A percentile compares a stretch with the other conserved stretches of the same genome.
These are phyloP conservation scores for Paraphaeosphaeria minitans DNA, from an alignment of 2,329 filamentous ascomycete genomes.

Conservation along the genomic window DNA sequence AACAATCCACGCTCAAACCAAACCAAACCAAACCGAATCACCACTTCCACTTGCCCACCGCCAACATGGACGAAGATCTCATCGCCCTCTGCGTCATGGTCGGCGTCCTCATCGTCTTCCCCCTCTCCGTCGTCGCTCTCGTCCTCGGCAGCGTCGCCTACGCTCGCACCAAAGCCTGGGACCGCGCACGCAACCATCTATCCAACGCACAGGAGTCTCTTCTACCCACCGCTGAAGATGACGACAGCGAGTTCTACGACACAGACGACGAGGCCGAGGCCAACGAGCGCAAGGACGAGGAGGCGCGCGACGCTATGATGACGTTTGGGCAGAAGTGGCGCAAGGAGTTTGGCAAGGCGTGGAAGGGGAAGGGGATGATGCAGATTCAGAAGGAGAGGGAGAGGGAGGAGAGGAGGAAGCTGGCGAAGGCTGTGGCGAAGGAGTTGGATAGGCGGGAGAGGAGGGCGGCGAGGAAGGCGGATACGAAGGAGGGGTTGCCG, in stretches of 20 bases:
- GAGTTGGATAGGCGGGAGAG: slow-evolving; percentile 36
- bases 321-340: slow-evolving; percentile 39
- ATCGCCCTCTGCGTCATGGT: slow-evolving; percentile 31
- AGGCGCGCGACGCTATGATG: slow-evolving; percentile 31
- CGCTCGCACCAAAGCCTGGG: slow-evolving; percentile 39
- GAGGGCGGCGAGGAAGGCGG: slow-evolving; percentile 24
- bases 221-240: slow-evolving; percentile 19
- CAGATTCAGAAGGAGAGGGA: slow-evolving; percentile 36
- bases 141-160: slow-evolving; percentile 34
- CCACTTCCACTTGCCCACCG: background rate
- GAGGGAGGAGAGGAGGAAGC: slow-evolving; percentile 38
- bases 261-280: slow-evolving; percentile 38
- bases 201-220: slow-evolving; percentile 28
- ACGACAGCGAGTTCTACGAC: slow-evolving; percentile 36
- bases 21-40: too few relatives aligned
- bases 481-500: slow-evolving; percentile 25
- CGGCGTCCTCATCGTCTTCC: slow-evolving; percentile 32
- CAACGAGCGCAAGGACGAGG: slow-evolving; percentile 36
- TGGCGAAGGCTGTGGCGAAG: slow-evolving; percentile 38
- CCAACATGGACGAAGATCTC: slow-evolving; percentile 36
- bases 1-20: background rate
- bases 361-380: slow-evolving; percentile 34
- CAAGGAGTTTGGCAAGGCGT: slow-evolving; percentile 38
- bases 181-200: slow-evolving; percentile 33
- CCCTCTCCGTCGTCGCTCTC: slow-evolving; percentile 28